Evolutionary conservation across 1,139 yeast genomes (phyloP), one percentile per base, ranked within the genome.

Genomic region (Magnusiomyces clavatus): DNA sequence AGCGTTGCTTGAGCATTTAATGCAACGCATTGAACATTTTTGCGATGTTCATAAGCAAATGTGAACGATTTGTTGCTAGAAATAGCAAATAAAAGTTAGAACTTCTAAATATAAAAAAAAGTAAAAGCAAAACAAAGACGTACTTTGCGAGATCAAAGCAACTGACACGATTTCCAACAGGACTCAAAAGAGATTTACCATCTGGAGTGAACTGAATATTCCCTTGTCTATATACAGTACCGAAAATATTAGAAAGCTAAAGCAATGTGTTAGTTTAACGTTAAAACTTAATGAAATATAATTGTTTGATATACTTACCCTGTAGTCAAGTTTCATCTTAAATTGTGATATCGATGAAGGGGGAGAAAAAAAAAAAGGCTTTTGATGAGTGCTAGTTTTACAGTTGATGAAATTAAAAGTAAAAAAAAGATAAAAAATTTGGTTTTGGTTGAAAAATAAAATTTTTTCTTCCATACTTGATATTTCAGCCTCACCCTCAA

Each of bases 191-290:
- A 55, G 80, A 77, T 14, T 85, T 81, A 1, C 98, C 98, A 66
- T 89, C 97, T 2, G 84, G 81, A 1, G 95, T 82, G 71, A 83
- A 92, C n/a, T 84, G 76, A 39, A 92, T 72, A 68, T 92, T 90
- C 17, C 97, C 98, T 63, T 86, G 87, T 52, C 95, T 76, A 65
- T 92, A 92, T 6, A 92, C 98, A 0, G 98, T 90, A 34, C 98
- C 99, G 61, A 92, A 73, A 47, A 92, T 75, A 69, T 92, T 92
- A 46, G 95, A 83, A 62, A 92, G 85, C 77, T 73, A 61, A 51
- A 58, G 64, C 6, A 24, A 24, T 24, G 31, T 24, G 31, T 24
- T 24, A 24, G 31, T 24, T 24, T 24, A 8, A 24, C 8, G 31
- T 8, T 8, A 24, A 24, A 24, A n/a, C n/a, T 24, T 5, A 24